Evolutionary conservation across 768 basidiomycete species (phyloP).

Genomic region (Boletus eberwhitei): DNA sequence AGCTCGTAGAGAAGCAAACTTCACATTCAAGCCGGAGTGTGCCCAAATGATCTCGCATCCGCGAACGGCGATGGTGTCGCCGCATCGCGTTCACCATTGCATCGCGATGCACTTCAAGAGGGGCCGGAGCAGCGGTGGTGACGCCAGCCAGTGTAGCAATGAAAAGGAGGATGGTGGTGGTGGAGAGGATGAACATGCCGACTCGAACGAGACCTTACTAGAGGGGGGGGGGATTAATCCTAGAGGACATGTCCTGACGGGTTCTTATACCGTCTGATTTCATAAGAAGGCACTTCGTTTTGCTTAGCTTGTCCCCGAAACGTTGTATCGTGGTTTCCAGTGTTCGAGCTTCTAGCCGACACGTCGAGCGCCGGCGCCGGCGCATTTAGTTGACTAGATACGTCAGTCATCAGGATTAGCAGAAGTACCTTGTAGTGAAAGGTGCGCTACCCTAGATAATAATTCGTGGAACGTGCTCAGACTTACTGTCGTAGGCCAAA

Average conservation of each 20-base stretch:
- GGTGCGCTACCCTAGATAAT: background rate
- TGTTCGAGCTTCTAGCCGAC: background rate
- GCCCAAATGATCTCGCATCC: background rate
- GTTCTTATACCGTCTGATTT: conserved; percentile 3
- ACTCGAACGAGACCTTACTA: background rate
- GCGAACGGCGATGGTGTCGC: background rate
- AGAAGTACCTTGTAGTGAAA: background rate
- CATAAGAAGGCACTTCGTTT: background rate
- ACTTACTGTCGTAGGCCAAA: background rate
- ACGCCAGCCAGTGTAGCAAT: background rate
- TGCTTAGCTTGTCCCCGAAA: background rate
- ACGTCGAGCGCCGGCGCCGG: background rate
- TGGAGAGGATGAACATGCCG: conserved; percentile 6
- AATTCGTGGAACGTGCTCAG: background rate
- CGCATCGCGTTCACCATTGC: background rate
- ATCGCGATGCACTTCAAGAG: background rate
- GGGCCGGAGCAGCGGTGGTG: conserved; percentile 1
- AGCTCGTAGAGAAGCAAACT: background rate
- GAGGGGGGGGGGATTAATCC: background rate
- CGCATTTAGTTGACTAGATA: background rate
- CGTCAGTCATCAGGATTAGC: background rate
- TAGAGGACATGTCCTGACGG: background rate
- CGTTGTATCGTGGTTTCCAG: background rate
- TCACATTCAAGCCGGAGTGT: background rate
- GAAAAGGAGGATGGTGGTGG: conserved; percentile 1